Percentiles rank a stretch among this genome's conserved stretches.
phyloP scores from a whole-genome alignment of 2,329 filamentous ascomycete genomes.

The Immersiporthe knoxdaviesiana region DNA sequence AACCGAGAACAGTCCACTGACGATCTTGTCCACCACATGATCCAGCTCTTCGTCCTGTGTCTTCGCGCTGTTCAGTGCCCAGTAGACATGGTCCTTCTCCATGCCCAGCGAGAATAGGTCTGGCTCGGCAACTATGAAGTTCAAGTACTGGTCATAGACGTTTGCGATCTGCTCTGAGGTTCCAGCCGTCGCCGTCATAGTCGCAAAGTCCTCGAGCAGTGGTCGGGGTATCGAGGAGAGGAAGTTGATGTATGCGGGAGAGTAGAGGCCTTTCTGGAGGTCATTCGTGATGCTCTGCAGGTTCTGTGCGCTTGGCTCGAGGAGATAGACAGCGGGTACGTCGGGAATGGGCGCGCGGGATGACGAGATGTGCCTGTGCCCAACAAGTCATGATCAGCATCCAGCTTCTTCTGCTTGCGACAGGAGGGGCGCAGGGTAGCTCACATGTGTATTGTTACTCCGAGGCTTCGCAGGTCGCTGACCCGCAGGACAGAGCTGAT shows the following conservation, averaged over 20 bases:
- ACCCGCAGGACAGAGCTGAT: conserved; percentile 96
- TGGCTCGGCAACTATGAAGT: conserved; percentile 94
- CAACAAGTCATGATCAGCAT: conserved; percentile 10
- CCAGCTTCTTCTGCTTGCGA: neutral
- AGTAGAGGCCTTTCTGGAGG: conserved; percentile 84
- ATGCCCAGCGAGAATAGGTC: conserved; percentile 94
- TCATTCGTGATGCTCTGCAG: conserved; percentile 83
- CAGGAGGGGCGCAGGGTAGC: conserved; percentile 31
- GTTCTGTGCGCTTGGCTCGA: conserved; percentile 84
- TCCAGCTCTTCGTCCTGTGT: conserved; percentile 92
- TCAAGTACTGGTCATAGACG: conserved; percentile 94
- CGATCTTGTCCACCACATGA: conserved; percentile 83
- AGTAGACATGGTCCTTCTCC: conserved; percentile 88
- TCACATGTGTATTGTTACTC: conserved; percentile 95
- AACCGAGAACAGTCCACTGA: conserved; percentile 96
- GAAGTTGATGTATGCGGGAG: conserved; percentile 95
- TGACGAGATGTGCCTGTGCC: conserved; percentile 76
- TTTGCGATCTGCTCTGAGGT: conserved; percentile 91
- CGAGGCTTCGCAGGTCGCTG: conserved; percentile 88
- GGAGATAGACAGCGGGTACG: conserved; percentile 93
- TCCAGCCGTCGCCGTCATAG: conserved; percentile 80
- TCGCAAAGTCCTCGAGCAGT: conserved; percentile 91
- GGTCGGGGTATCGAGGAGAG: conserved; percentile 89
- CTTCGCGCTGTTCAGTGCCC: conserved; percentile 91
- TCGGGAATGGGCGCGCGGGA: conserved; percentile 90